Evolutionary conservation across 305 asterid genomes (phyloP), one percentile per base, ranked within the genome.

Genomic region (Fraxinus velutina): DNA sequence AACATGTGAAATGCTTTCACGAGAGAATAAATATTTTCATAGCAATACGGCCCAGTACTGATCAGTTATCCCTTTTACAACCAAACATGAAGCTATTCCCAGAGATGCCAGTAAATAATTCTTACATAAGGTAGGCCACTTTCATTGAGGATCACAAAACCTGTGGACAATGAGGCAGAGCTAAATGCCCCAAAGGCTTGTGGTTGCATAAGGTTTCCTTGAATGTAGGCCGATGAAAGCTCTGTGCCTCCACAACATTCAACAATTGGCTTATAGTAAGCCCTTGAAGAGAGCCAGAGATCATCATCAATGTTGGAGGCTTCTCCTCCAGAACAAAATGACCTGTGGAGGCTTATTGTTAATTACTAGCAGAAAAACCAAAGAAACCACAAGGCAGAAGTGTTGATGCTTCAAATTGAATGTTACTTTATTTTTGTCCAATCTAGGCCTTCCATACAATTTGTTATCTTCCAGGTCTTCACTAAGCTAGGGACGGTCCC

Each of bases 401-500:
- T 50, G 27, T 47, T 0, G 50, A 42, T 64, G 42, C 33, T 30
- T 78, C 72, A 81, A 75, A 73, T 36, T 13, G 71, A 52, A 68
- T 29, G 76, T 19, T 90, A 93, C 99, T 87, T 92, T 86, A 95
- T 92, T 83, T 88, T 93, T 79, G 97, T 92, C 99, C 97, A 95
- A 72, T 95, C 91, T 76, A 95, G 81, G 84, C 93, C 97, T 60
- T 94, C 90, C 94, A 95, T 89, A 84, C 97, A 95, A 13, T 52
- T 32, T 79, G 97, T 91, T 80, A 86, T 92, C 90, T 91, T 95
- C 99, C 99, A 95, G 10, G 94, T 88, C 89, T 94, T 95, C 34
- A 95, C 98, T 83, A 95, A 89, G 91, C 97, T 94, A 57, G 99
- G 99, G 82, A 95, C 97, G 15, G 99, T 95, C 75, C 99, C 99